A percentile compares a stretch with the other conserved stretches of the same genome.
These are phyloP conservation scores for Cryphonectria naterciae DNA, from an alignment of 2,329 filamentous ascomycete genomes.

Conservation along the genomic window DNA sequence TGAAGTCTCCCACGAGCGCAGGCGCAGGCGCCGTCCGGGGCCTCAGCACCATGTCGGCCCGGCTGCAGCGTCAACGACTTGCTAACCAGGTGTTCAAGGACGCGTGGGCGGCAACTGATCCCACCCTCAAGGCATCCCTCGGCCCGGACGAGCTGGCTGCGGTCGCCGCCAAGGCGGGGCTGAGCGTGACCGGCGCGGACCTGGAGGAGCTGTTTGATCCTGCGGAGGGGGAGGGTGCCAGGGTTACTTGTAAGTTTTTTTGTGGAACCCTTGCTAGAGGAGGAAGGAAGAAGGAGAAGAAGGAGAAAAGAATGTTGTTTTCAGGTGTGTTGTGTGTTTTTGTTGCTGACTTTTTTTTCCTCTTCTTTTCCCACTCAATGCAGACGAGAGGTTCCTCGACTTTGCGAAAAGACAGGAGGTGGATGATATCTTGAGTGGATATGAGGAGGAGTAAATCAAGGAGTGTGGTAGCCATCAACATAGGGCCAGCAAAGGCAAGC, in stretches of 20 bases:
- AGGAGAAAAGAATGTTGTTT: too few species aligned
- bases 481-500: neutral
- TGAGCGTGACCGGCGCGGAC: conserved; percentile 40
- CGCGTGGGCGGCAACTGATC: conserved; percentile 43
- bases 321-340: neutral
- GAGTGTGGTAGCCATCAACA: neutral
- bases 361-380: conserved; percentile 13
- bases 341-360: conserved; percentile 3
- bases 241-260: conserved; percentile 40
- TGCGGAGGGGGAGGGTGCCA: conserved; percentile 40
- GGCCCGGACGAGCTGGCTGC: conserved; percentile 39
- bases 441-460: conserved; percentile 22
- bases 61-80: conserved; percentile 27
- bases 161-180: conserved; percentile 39
- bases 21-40: conserved; percentile 24
- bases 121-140: conserved; percentile 40
- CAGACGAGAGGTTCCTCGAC: conserved; percentile 41
- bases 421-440: conserved; percentile 36
- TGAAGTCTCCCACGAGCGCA: conserved; percentile 3
- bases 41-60: conserved; percentile 27
- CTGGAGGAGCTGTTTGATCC: conserved; percentile 41
- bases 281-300: neutral
- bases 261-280: neutral
- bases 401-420: conserved; percentile 41
- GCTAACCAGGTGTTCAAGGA: conserved; percentile 29